Percentiles rank a stretch among this genome's conserved stretches.
phyloP scores from a whole-genome alignment of 2,329 filamentous ascomycete genomes.

The Fusarium begoniae region DNA sequence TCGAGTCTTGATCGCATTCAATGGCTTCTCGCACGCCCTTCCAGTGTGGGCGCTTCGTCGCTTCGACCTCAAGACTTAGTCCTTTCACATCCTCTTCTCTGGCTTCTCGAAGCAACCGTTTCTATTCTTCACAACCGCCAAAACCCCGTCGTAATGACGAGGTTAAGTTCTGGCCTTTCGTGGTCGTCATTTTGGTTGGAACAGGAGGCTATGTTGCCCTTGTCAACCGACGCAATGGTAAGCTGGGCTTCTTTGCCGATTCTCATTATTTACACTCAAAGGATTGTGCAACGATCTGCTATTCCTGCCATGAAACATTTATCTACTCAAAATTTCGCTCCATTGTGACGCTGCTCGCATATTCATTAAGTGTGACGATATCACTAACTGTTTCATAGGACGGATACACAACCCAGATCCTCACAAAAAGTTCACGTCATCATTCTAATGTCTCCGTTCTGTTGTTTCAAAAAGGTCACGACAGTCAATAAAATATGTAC shows the following conservation, averaged over 20 bases:
- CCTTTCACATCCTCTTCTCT: slow-evolving; percentile 27
- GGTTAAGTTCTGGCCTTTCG: slow-evolving; percentile 69
- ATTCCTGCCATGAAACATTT: neutral
- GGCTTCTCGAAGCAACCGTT: slow-evolving; percentile 37
- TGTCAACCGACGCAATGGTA: slow-evolving; percentile 60
- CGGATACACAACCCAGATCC: slow-evolving; percentile 26
- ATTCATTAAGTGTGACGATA: slow-evolving; percentile 4
- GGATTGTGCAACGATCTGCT: neutral
- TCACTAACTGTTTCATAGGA: slow-evolving; percentile 11
- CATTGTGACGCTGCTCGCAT: neutral
- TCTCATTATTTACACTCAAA: neutral
- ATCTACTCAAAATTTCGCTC: neutral
- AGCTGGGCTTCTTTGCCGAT: slow-evolving; percentile 29
- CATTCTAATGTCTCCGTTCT: slow-evolving; percentile 9
- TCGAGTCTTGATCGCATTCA: slow-evolving; percentile 12
- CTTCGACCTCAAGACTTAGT: slow-evolving; percentile 32
- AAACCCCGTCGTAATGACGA: slow-evolving; percentile 47
- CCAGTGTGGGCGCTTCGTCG: slow-evolving; percentile 40
- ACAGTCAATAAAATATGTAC: slow-evolving; percentile 10
- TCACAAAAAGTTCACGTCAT: slow-evolving; percentile 28
- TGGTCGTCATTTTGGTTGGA: slow-evolving; percentile 58
- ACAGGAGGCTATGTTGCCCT: slow-evolving; percentile 60
- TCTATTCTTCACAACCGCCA: slow-evolving; percentile 57
- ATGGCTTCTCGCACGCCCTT: slow-evolving; percentile 49
- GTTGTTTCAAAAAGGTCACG: neutral